These are phyloP conservation scores for Boletus subparvulus DNA, from an alignment of 768 basidiomycete species.

Conservation along the genomic window DNA sequence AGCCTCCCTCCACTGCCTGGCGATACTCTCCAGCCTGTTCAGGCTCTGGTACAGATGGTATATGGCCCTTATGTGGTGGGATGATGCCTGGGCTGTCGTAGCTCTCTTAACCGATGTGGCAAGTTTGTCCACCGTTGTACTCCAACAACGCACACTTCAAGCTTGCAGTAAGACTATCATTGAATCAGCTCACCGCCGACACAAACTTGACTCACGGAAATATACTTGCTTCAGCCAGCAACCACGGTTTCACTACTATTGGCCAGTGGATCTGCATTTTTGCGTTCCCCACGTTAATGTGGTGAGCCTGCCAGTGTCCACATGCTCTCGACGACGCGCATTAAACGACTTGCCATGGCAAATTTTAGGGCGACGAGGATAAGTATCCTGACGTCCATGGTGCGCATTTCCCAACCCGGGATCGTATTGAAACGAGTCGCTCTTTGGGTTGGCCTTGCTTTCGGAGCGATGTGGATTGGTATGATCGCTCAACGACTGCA, in stretches of 20 bases:
- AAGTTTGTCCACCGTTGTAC: background rate
- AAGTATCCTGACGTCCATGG: constrained; percentile 16
- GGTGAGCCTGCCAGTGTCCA: background rate
- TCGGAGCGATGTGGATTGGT: constrained; percentile 13
- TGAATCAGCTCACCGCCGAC: background rate
- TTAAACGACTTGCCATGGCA: background rate
- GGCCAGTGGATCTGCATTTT: constrained; percentile 4
- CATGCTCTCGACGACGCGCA: no score
- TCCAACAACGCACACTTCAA: background rate
- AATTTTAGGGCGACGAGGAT: constrained; percentile 14
- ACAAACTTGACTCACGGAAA: background rate
- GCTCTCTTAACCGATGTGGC: constrained; percentile 6
- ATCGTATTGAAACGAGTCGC: background rate
- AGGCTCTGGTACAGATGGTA: constrained; percentile 17
- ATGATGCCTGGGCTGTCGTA: constrained; percentile 13
- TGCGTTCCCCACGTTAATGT: background rate
- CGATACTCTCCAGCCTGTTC: constrained; percentile 11
- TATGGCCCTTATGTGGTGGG: constrained; percentile 17
- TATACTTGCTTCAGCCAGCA: no score
- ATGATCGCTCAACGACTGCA: constrained; percentile 3
- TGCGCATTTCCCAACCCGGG: constrained; percentile 13
- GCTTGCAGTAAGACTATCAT: background rate
- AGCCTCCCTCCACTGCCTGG: constrained; percentile 2
- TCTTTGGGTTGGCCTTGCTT: constrained; percentile 4
- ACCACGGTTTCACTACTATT: no score